Conservation (phyloP, 2,329 filamentous ascomycete genomes). For the Talaromyces sp. region DNA sequence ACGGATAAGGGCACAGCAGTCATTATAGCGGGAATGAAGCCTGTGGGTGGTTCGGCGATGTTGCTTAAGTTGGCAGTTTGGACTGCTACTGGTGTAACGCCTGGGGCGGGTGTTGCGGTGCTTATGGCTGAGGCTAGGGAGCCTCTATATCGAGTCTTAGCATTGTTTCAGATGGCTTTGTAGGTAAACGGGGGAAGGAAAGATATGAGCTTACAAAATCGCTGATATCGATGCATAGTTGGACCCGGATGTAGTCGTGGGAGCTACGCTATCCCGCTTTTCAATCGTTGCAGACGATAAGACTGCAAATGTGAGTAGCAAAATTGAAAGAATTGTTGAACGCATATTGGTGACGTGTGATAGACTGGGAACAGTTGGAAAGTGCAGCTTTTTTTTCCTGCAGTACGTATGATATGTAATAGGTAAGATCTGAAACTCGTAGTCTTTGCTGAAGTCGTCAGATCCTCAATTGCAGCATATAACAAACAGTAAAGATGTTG, state of each 20-base stretch:
- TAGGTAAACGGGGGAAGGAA: not conserved
- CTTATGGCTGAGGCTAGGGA: slow-evolving; percentile 10
- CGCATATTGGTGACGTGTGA: not conserved
- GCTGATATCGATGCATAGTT: slow-evolving; percentile 14
- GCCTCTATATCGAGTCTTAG: not conserved
- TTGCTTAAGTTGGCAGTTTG: slow-evolving; percentile 30
- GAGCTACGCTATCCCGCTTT: not conserved
- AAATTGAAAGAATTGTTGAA: not conserved
- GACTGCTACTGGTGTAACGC: slow-evolving; percentile 17
- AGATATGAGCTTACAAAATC: slow-evolving; percentile 6
- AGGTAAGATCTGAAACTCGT: not conserved
- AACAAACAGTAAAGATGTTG: not conserved
- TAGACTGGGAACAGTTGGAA: not conserved
- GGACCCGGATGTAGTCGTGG: slow-evolving; percentile 2
- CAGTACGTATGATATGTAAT: not conserved
- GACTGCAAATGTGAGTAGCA: slow-evolving; percentile 2
- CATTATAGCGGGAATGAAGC: slow-evolving; percentile 30
- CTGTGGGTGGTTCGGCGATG: slow-evolving; percentile 30
- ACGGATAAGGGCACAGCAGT: slow-evolving; percentile 31
- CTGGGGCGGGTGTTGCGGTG: slow-evolving; percentile 13
- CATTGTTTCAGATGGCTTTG: not conserved
- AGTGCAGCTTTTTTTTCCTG: not conserved
- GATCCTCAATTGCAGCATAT: not conserved
- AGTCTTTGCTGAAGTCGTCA: not conserved
- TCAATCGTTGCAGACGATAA: slow-evolving; percentile 7